These are phyloP conservation scores for Debaryomyces robertsiae DNA, from an alignment of 1,139 yeast genomes.

Conservation along the genomic window DNA sequence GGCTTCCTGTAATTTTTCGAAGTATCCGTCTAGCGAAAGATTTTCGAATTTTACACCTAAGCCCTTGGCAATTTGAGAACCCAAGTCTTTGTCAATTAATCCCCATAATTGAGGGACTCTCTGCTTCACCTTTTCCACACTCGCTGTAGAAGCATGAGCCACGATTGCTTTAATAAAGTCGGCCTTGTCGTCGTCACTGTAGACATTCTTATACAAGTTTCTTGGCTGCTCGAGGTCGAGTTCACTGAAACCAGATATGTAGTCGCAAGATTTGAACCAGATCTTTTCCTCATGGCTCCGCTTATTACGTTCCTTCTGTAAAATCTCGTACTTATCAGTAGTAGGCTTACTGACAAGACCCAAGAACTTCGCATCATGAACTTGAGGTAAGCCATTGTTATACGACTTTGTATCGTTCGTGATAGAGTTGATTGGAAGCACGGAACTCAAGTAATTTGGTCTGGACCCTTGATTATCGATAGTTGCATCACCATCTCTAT, in stretches of 20 bases:
- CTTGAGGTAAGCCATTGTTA: slow-evolving; percentile 22
- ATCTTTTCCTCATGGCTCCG: slow-evolving; percentile 37
- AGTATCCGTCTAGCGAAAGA: slow-evolving; percentile 12
- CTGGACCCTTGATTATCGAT: slow-evolving; percentile 25
- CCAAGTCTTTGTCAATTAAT: slow-evolving; percentile 34
- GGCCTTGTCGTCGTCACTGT: slow-evolving; percentile 28
- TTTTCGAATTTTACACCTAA: slow-evolving; percentile 30
- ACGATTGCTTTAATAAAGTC: slow-evolving; percentile 38
- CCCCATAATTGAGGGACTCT: slow-evolving; percentile 45
- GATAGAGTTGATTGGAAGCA: slow-evolving; percentile 24
- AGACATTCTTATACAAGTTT: slow-evolving; percentile 40
- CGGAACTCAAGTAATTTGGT: slow-evolving; percentile 35
- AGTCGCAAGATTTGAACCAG: slow-evolving; percentile 40
- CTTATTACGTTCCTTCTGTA: slow-evolving; percentile 27
- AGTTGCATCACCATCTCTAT: slow-evolving; percentile 39
- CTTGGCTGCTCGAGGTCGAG: slow-evolving; percentile 50
- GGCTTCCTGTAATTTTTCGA: slow-evolving; percentile 10
- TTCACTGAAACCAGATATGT: slow-evolving; percentile 41
- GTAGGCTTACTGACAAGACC: slow-evolving; percentile 32
- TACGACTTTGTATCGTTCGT: slow-evolving; percentile 19
- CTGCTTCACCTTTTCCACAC: slow-evolving; percentile 30
- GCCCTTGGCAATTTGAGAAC: slow-evolving; percentile 35
- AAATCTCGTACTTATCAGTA: slow-evolving; percentile 26
- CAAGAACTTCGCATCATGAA: slow-evolving; percentile 21
- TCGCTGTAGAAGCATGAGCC: slow-evolving; percentile 39